phyloP scores from a whole-genome alignment of 805 yeast species.

The Jamesozyma jinghongensis region DNA sequence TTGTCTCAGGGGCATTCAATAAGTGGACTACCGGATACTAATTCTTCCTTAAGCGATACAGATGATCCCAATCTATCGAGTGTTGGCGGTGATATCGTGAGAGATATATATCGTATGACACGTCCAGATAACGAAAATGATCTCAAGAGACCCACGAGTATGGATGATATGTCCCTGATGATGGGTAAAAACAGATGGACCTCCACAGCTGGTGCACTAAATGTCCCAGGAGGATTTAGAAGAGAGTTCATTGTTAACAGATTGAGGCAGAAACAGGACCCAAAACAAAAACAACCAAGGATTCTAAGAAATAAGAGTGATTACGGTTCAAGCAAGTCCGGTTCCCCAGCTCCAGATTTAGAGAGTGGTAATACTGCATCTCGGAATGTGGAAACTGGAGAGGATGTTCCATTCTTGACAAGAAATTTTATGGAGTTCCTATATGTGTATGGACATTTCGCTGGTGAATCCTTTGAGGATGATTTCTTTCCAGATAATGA shows the following conservation, averaged over 20 bases:
- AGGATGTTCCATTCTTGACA: constrained; percentile 44
- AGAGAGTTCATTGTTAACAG: constrained; percentile 51
- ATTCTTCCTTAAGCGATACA: not conserved
- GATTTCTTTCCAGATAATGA: constrained; percentile 43
- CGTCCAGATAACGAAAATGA: not conserved
- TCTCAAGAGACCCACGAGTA: constrained; percentile 12
- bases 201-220: constrained; percentile 56
- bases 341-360: no score
- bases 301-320: not conserved
- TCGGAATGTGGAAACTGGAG: not conserved
- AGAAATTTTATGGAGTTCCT: constrained; percentile 69
- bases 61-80: constrained; percentile 13
- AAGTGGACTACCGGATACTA: not conserved
- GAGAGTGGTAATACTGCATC: not conserved
- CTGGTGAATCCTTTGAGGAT: constrained; percentile 73
- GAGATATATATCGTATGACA: constrained; percentile 30
- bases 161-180: constrained; percentile 20
- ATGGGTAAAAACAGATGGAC: constrained; percentile 38
- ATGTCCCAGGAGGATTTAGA: constrained; percentile 79
- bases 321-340: not conserved
- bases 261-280: constrained; percentile 18
- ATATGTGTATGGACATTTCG: constrained; percentile 76
- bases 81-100: constrained; percentile 32
- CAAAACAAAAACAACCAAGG: not conserved
- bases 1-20: not conserved